Evolutionary conservation across 345 rosid species (phyloP), one percentile per base, ranked within the genome.

Genomic region (Adansonia digitata): DNA sequence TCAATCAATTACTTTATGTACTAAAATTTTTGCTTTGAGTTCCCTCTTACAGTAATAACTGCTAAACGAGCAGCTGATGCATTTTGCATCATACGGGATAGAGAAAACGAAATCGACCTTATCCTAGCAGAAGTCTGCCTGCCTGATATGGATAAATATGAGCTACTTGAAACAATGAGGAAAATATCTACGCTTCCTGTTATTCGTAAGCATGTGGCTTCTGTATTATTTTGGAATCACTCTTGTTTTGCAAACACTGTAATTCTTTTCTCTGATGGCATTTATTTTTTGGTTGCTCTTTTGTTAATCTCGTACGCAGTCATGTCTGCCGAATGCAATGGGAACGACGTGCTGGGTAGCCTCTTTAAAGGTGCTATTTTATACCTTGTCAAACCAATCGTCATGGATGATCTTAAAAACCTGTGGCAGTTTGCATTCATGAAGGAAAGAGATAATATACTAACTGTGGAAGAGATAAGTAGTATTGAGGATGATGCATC

Each of bases 91-190:
- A 26, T 83, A 43, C 74, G 60, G 45, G 80, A 81, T 53, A 78
- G 69, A 66, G 71, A 67, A 72, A 42, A 61, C 10, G 75, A 80
- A 61, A 49, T 89, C 4, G 83, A 83, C 73, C 85, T 87, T 67
- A 68, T 91, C 29, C 79, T 91, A 34, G 81, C 85, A 9, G 90
- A 91, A 56, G 55, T 71, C 37, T 61, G 72, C 65, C 77, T 87
- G 73, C 85, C 86, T 46, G 90, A 86, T 52, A 88, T 81, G 81
- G 83, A 79, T 64, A 82, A 81, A 76, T 85, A 81, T 29, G 80
- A 86, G 76, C 80, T 89, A 46, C 84, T 91, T 34, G 88, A 86
- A 70, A 81, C 74, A 52, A 3, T 88, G 13, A 73, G 73, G 66
- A 20, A 53, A 57, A 60, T 63, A 8, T 83, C 86, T 61, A 62